Percentiles rank a stretch among this genome's conserved stretches.
Conservation (phyloP, 1,139 yeast species). For the Pneumocystis murina region DNA sequence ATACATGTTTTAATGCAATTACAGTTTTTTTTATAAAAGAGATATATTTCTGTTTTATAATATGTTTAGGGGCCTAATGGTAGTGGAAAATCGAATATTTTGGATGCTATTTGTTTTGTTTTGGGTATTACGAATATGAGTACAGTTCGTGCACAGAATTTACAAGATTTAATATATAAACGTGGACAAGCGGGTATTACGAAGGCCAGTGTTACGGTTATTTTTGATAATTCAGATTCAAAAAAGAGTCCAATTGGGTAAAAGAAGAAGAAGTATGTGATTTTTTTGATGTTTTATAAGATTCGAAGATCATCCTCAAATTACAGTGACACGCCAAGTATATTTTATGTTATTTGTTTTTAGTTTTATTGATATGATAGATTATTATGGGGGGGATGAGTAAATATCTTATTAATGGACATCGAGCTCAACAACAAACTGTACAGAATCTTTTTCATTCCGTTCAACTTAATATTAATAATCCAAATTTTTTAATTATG, state of each 20-base stretch:
- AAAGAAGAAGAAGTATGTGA: neutral
- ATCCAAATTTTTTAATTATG: conserved; percentile 94
- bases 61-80: conserved; percentile 60
- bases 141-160: conserved; percentile 81
- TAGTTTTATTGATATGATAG: conserved; percentile 2
- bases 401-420: conserved; percentile 87
- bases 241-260: conserved; percentile 65
- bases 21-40: conserved; percentile 28
- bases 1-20: conserved; percentile 88
- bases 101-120: conserved; percentile 97
- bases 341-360: conserved; percentile 20
- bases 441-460: conserved; percentile 83
- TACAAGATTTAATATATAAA: conserved; percentile 87
- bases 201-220: conserved; percentile 90
- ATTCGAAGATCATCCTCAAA: conserved; percentile 61
- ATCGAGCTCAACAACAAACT: conserved; percentile 88
- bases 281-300: neutral
- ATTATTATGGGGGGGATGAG: conserved; percentile 83
- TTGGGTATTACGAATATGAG: conserved; percentile 88
- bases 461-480: conserved; percentile 87
- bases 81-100: conserved; percentile 86
- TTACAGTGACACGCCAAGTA: conserved; percentile 68
- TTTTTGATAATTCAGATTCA: conserved; percentile 71
- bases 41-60: neutral
- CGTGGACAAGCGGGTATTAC: conserved; percentile 98